Conservation (phyloP, 805 yeast species). For the Candida krabiensis region DNA sequence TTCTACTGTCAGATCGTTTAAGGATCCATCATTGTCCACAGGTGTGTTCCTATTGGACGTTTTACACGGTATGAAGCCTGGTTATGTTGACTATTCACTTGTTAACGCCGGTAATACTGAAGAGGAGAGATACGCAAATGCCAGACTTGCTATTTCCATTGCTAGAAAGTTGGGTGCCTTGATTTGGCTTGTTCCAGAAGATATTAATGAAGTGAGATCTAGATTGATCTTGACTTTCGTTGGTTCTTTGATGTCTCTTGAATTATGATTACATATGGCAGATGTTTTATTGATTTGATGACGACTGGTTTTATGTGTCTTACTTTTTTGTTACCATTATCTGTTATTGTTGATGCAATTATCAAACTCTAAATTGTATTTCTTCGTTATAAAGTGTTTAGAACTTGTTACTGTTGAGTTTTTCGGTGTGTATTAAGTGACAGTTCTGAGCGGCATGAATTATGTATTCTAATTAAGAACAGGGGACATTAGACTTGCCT, state of each 20-base stretch:
- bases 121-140: slow-evolving; percentile 90
- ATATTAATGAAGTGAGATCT: slow-evolving; percentile 92
- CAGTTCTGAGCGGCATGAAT: neutral
- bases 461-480: slow-evolving; percentile 2
- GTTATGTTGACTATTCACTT: slow-evolving; percentile 93
- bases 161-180: slow-evolving; percentile 98
- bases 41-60: slow-evolving; percentile 88
- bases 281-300: no score
- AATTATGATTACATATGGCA: slow-evolving; percentile 11
- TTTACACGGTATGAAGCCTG: slow-evolving; percentile 91
- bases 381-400: no score
- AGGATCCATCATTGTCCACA: slow-evolving; percentile 71
- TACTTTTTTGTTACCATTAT: no score
- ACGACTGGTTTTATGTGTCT: no score
- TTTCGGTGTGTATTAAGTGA: no score
- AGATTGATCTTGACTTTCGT: slow-evolving; percentile 92
- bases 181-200: slow-evolving; percentile 99
- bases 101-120: slow-evolving; percentile 78
- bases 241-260: slow-evolving; percentile 87
- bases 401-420: no score
- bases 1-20: slow-evolving; percentile 75
- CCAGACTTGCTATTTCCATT: slow-evolving; percentile 94
- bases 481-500: slow-evolving; percentile 26
- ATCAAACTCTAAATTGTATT: no score
- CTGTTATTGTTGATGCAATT: no score